Percentiles rank a stretch among this genome's conserved stretches.
Conservation (phyloP, 164 flowering plant species). For the Magnolia changhungtana region DNA sequence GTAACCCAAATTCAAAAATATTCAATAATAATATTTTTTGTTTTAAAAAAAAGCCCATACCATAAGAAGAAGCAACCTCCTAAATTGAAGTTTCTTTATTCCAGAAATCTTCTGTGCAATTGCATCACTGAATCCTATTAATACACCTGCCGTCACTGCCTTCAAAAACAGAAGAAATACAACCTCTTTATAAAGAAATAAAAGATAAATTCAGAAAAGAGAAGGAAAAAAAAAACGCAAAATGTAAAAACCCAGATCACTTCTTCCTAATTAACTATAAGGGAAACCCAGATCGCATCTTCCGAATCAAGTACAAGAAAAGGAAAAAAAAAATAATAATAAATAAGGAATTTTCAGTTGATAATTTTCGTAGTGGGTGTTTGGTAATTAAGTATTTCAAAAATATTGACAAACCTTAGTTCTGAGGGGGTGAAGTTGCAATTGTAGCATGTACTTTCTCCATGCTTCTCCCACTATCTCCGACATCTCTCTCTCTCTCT, state of each 20-base stretch:
- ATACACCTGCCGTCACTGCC: slow-evolving; percentile 75
- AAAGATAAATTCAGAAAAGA: too few species aligned
- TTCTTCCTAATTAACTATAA: neutral
- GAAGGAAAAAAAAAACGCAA: neutral
- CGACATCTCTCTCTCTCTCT: slow-evolving; percentile 34
- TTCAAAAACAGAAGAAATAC: slow-evolving; percentile 13
- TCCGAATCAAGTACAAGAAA: neutral
- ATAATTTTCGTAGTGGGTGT: too few species aligned
- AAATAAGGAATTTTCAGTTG: neutral
- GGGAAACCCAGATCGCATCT: neutral
- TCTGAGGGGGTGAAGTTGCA: slow-evolving; percentile 67
- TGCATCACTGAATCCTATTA: slow-evolving; percentile 64
- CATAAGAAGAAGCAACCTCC: slow-evolving; percentile 64
- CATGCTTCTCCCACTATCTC: slow-evolving; percentile 49
- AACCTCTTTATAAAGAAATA: neutral
- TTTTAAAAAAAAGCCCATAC: slow-evolving; percentile 25
- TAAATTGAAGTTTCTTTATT: slow-evolving; percentile 58
- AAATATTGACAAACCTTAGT: slow-evolving; percentile 44
- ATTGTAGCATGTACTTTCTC: slow-evolving; percentile 58
- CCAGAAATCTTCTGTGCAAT: slow-evolving; percentile 84
- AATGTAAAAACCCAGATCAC: slow-evolving; percentile 1
- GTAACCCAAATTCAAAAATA: too few species aligned
- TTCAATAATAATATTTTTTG: neutral
- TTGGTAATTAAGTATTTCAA: neutral
- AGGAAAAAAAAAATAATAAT: neutral